Conservation (phyloP, 768 basidiomycete genomes). For the Rhizopogon vesiculosus region DNA sequence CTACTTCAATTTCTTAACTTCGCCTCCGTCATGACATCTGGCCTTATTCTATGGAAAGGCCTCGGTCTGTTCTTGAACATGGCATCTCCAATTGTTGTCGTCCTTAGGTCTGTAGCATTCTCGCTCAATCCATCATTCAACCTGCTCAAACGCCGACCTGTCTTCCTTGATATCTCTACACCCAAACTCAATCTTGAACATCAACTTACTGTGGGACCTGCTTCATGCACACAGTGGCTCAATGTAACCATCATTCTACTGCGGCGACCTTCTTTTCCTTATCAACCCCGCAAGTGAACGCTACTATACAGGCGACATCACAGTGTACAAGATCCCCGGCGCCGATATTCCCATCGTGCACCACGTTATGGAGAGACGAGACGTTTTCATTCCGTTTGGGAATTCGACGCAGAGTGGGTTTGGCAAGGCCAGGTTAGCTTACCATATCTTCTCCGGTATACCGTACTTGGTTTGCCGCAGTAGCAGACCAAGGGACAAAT, state of each 20-base stretch:
- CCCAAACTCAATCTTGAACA: no score
- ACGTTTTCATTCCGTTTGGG: no score
- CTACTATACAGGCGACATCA: no score
- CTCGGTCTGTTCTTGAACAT: constrained; percentile 87
- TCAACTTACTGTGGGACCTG: not conserved
- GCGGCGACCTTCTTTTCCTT: no score
- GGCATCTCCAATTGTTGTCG: constrained; percentile 95
- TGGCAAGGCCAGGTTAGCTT: constrained; percentile 9
- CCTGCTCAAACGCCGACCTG: not conserved
- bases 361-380: no score
- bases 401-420: no score
- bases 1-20: constrained; percentile 90
- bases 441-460: not conserved
- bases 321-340: no score
- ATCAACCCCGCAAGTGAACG: no score
- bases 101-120: constrained; percentile 65
- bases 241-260: no score
- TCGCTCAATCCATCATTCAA: not conserved
- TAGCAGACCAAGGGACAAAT: no score
- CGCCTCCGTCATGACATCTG: constrained; percentile 84
- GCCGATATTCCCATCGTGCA: no score
- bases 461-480: not conserved
- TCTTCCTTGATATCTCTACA: not conserved
- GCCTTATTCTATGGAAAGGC: constrained; percentile 98
- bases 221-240: constrained; percentile 57